Base-by-base conservation (phyloP, 257 asterid genomes). In the Solanum acaule region DNA sequence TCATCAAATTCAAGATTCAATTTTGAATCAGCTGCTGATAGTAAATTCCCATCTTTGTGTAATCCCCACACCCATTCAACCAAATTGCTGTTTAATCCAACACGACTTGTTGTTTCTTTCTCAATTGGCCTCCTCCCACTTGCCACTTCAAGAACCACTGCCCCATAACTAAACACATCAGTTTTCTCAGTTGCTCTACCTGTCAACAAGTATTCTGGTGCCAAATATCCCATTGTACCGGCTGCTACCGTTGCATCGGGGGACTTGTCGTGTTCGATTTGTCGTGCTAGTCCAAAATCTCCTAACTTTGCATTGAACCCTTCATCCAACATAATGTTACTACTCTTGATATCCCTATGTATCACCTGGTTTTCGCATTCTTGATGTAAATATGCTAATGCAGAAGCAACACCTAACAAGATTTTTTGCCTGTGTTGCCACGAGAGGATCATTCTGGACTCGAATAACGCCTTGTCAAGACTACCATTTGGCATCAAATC, bases 401-500 rank as follows among this genome's bases (percentile, higher is more conserved):
- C 89, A 56, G 89, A 87, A 35, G 89, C 89, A 67, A 87, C 84
- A 27, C 89, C 89, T 75, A 77, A 61, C 59, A 79, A 59, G 70
- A 87, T 63, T 23, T 78, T 87, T 34, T 16, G 31, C 63, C 89
- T 77, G 14, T 87, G 71, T 61, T 59, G 13, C 89, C 89, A 87
- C 2, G 89, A 16, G 6, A 61, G 78, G 29, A 73, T 38, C 44
- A 65, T 87, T 76, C 67, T 65, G 3, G 75, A 87, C 42, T 87
- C 78, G 10, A 71, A 87, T 52, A 87, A 46, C 15, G 61, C 78
- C 31, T 87, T 76, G 29, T 87, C 86, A 59, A 87, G 89, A 78
- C 89, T 87, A 35, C 89, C 89, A 87, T 87, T 87, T 10, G 86
- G 89, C 86, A 87, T 87, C 8, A 87, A 67, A 44, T 86, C 88